A percentile compares a stretch with the other conserved stretches of the same genome.
Conservation (phyloP, 2,329 filamentous ascomycete species). For the Exophiala sideris region DNA sequence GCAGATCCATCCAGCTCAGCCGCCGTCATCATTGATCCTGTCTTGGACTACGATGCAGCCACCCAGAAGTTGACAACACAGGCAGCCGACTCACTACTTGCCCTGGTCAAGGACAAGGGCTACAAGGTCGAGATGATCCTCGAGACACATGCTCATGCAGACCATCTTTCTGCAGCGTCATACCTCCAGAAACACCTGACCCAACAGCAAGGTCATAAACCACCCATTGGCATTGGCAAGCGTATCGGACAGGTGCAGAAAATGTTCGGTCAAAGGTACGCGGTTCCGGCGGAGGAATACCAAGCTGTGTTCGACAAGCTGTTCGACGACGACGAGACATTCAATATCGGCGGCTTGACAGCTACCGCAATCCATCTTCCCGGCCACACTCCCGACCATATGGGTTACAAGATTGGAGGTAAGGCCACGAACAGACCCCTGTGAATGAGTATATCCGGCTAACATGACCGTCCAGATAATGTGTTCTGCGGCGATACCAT, state of each 20-base stretch:
- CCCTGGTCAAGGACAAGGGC: constrained; percentile 38
- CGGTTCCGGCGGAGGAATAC: constrained; percentile 44
- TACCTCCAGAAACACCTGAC: constrained; percentile 52
- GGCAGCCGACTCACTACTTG: constrained; percentile 52
- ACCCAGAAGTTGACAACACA: constrained; percentile 43
- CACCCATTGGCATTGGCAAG: constrained; percentile 54
- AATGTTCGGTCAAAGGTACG: constrained; percentile 50
- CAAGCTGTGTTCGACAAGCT: constrained; percentile 51
- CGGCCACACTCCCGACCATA: constrained; percentile 60
- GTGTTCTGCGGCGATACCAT: constrained; percentile 55
- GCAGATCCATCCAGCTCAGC: constrained; percentile 47
- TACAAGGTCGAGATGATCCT: constrained; percentile 52
- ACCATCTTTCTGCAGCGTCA: constrained; percentile 56
- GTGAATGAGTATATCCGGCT: neutral
- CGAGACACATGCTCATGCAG: constrained; percentile 61
- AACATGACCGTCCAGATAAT: constrained; percentile 35
- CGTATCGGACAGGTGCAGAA: constrained; percentile 53
- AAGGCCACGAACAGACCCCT: neutral
- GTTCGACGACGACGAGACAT: constrained; percentile 53
- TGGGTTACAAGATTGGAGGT: constrained; percentile 56
- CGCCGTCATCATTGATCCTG: constrained; percentile 58
- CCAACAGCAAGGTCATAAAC: constrained; percentile 33
- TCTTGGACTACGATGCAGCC: constrained; percentile 53
- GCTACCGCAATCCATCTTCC: constrained; percentile 54
- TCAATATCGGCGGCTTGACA: constrained; percentile 48